phyloP scores from a whole-genome alignment of 768 basidiomycete species.

The Gloeopeniophorella convolvens region DNA sequence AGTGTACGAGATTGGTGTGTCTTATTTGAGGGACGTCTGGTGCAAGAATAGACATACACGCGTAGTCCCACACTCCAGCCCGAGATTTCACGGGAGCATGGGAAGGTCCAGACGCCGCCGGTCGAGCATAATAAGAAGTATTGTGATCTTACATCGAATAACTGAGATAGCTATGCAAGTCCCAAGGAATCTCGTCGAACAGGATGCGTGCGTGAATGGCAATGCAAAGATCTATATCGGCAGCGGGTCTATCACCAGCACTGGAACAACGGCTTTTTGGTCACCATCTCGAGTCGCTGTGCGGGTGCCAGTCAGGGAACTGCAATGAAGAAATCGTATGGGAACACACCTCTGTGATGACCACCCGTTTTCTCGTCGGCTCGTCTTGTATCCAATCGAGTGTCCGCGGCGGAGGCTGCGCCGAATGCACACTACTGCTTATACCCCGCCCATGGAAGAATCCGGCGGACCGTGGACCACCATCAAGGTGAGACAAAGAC shows the following conservation, averaged over 20 bases:
- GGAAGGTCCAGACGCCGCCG: too few species aligned
- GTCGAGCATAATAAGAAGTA: too few species aligned
- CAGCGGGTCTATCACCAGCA: slow-evolving; percentile 48
- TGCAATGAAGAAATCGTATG: slow-evolving; percentile 19
- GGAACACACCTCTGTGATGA: slow-evolving; percentile 59
- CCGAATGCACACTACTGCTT: slow-evolving; percentile 26
- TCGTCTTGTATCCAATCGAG: slow-evolving; percentile 43
- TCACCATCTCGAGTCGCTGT: slow-evolving; percentile 70
- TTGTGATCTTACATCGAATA: too few species aligned
- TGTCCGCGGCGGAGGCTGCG: slow-evolving; percentile 28
- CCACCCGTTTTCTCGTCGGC: slow-evolving; percentile 45
- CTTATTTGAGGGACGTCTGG: too few species aligned
- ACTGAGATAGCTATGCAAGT: too few species aligned
- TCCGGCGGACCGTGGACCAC: slow-evolving; percentile 29
- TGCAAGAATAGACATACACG: too few species aligned
- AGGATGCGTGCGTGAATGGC: background rate
- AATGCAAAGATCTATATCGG: background rate
- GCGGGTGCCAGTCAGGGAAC: background rate
- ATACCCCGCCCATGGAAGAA: slow-evolving; percentile 30
- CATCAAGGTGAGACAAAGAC: slow-evolving; percentile 66
- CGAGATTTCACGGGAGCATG: too few species aligned
- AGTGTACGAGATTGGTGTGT: too few species aligned
- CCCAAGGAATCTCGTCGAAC: too few species aligned
- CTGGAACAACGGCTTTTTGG: slow-evolving; percentile 60
- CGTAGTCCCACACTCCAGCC: too few species aligned